Base-by-base conservation (phyloP, 257 asterid genomes). In the Gardenia jasminoides region DNA sequence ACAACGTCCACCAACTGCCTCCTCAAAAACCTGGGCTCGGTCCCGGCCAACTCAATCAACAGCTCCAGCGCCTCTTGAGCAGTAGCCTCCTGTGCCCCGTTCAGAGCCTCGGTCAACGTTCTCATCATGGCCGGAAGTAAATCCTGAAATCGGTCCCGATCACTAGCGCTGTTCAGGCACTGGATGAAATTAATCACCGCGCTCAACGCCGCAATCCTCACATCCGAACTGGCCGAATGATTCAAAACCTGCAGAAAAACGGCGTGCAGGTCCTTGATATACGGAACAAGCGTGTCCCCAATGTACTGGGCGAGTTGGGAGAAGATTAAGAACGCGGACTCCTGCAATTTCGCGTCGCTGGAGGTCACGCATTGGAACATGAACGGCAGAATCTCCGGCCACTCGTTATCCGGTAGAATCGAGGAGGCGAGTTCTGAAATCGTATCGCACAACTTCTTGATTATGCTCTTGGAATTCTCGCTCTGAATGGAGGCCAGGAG, bases 31-130 rank as follows among this genome's bases (percentile, higher is more conserved):
- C 98, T 86, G 0, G 99, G 99, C 77, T 96, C 98, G 0, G 97
- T 84, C 77, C 98, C 99, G 0, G 98, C 99, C 82, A 96, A 87
- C 74, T 96, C 99, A 78, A 96, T 96, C 87, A 96, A 72, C 88
- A 96, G 78, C 77, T 96, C 99, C 87, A 96, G 77, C 0, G 99
- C 97, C 85, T 96, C 97, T 84, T 96, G 99, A 1, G 99, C 99
- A 1, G 96, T 96, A 0, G 92, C 96, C 86, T 96, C 99, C 82
- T 93, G 96, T 10, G 97, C 97, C 7, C 90, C 81, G 70, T 91
- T 93, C 81, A 96, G 77, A 6, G 99, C 87, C 90, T 96, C 97
- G 0, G 98, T 96, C 92, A 96, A 85, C n/a, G 98, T 96, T 87
- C 84, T 91, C 97, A 96, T 92, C 98, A 96, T 96, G 22, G 94